Conservation (phyloP, 176 grass and related monocot genomes). For the Carex parvula region DNA sequence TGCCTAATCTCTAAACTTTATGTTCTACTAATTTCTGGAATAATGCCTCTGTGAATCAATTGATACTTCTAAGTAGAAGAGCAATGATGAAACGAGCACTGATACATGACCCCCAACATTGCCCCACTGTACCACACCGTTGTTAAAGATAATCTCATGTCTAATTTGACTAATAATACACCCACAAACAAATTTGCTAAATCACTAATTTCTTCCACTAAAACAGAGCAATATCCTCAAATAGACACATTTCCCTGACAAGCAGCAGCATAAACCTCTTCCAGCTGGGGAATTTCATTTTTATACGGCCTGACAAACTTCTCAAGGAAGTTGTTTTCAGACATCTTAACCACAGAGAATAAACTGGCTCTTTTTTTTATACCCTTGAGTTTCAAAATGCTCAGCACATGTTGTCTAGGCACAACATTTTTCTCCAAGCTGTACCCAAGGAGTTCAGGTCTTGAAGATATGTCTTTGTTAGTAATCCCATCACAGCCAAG, state of each 20-base stretch:
- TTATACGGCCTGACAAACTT: conserved; percentile 7
- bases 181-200: too few species aligned
- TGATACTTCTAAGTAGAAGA: not conserved
- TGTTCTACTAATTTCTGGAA: not conserved
- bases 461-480: not conserved
- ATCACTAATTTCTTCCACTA: not conserved
- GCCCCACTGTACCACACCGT: too few species aligned
- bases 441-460: not conserved
- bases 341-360: not conserved
- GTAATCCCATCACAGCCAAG: not conserved
- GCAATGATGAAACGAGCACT: not conserved
- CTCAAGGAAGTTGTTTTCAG: not conserved
- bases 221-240: not conserved
- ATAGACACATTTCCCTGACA: not conserved
- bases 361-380: not conserved
- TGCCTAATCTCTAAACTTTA: not conserved
- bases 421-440: not conserved
- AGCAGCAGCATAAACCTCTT: not conserved
- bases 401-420: conserved; percentile 8
- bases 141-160: too few species aligned
- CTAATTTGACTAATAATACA: too few species aligned
- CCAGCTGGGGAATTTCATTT: not conserved
- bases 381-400: not conserved
- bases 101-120: too few species aligned
- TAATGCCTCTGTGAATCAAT: not conserved